phyloP scores from a whole-genome alignment of 441 rosid species.

The Euphorbia celastroides region DNA sequence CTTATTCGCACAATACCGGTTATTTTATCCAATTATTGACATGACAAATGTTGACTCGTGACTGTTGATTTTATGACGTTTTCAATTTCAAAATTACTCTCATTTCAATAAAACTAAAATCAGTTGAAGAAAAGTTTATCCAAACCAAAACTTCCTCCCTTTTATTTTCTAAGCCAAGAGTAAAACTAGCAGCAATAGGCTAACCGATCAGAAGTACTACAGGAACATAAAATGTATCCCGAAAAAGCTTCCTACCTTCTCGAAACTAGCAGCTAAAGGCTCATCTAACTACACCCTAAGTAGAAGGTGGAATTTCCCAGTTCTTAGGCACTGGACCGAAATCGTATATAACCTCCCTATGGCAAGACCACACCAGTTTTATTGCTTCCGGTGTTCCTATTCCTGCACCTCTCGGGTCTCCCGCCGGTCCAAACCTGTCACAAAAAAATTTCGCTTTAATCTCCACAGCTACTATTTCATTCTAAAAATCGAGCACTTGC shows the following conservation, averaged over 20 bases:
- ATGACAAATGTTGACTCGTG: too few species aligned
- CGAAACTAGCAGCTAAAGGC: too few species aligned
- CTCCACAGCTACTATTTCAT: background rate
- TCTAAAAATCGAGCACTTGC: slow-evolving; percentile 30
- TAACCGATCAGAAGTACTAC: background rate
- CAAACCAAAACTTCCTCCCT: background rate
- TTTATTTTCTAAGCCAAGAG: slow-evolving; percentile 1
- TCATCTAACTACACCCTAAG: slow-evolving; percentile 22
- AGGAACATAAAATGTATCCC: too few species aligned
- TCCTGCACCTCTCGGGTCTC: slow-evolving; percentile 98
- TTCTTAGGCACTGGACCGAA: slow-evolving; percentile 65
- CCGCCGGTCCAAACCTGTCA: slow-evolving; percentile 93
- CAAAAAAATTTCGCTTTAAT: background rate
- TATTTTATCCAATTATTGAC: too few species aligned
- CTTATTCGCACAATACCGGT: too few species aligned
- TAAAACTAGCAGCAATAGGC: background rate
- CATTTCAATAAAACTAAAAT: too few species aligned
- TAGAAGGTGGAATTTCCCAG: slow-evolving; percentile 83
- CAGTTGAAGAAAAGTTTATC: background rate
- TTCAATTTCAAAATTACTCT: too few species aligned
- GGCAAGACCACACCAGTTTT: slow-evolving; percentile 98
- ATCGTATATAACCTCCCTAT: slow-evolving; percentile 88
- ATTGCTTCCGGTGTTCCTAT: slow-evolving; percentile 98
- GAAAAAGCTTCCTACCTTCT: too few species aligned
- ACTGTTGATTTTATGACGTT: too few species aligned